Evolutionary conservation across 2,329 filamentous ascomycete genomes (phyloP).

Genomic region (Colletotrichum tofieldiae): DNA sequence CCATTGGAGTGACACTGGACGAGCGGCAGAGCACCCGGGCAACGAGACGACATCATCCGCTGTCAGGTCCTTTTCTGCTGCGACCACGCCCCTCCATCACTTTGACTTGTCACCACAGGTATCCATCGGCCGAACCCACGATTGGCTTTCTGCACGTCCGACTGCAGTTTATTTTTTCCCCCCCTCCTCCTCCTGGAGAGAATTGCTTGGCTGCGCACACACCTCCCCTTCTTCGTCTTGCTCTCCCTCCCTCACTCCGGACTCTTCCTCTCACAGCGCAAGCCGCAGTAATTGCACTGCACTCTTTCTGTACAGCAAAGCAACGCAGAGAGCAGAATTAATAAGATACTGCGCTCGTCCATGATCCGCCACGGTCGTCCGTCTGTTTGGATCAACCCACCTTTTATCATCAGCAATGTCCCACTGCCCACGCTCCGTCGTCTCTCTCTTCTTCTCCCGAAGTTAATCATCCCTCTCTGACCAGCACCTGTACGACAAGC

Average conservation of each 20-base stretch:
- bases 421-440: neutral
- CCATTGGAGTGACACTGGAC: slow-evolving; percentile 40
- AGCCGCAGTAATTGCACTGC: slow-evolving; percentile 10
- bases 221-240: slow-evolving; percentile 19
- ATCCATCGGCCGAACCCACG: slow-evolving; percentile 9
- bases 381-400: slow-evolving; percentile 5
- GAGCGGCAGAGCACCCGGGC: slow-evolving; percentile 40
- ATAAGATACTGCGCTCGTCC: slow-evolving; percentile 35
- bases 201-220: slow-evolving; percentile 37
- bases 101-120: slow-evolving; percentile 6
- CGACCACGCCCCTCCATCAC: slow-evolving; percentile 35
- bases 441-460: neutral
- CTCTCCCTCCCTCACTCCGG: slow-evolving; percentile 18
- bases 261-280: slow-evolving; percentile 24
- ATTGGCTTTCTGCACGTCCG: slow-evolving; percentile 19
- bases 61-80: slow-evolving; percentile 38
- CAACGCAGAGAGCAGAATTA: slow-evolving; percentile 17
- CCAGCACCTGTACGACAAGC: neutral
- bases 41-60: slow-evolving; percentile 39
- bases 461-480: neutral
- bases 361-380: slow-evolving; percentile 12
- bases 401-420: slow-evolving; percentile 19
- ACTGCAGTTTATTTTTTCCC: slow-evolving; percentile 7
- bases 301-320: neutral
- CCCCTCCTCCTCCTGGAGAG: neutral